Base-by-base conservation (phyloP, 805 yeast genomes). In the Zygoascus bituminiphila region DNA sequence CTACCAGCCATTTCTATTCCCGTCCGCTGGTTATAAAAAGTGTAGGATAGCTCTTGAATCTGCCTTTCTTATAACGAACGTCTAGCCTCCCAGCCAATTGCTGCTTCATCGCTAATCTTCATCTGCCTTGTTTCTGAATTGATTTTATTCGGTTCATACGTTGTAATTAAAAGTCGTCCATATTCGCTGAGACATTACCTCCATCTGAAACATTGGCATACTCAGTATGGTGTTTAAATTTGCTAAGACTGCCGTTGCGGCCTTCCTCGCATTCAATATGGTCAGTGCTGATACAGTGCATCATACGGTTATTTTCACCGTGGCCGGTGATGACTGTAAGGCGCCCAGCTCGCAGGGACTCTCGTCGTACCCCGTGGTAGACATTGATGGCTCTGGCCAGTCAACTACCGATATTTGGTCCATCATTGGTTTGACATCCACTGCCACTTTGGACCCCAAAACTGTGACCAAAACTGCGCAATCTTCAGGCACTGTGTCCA, bases 291-390 rank as follows among this genome's bases (percentile, higher is more conserved):
- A 41, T 17, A 41, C 44, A 24, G 31, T 41, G 22, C 25, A 48
- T 23, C 42, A 33, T 22, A 48, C 51, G 8, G 15, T 44, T 25
- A 22, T 45, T 15, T 24, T 44, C 45, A 48, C 51, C 14, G 51
- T 48, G 5, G 40, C 51, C 15, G 51, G 44, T 4, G 51, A 35
- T 14, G 14, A 17, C 22, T 48, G 51, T 33, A 23, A 31, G 14
- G 38, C 51, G 17, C 24, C 24, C 8, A 29, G 9, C 33, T 12
- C 33, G 3, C 15, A 29, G 15, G 38, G 21, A 2, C 33, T 49
- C 14, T 45, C 52, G 8, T 44, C 54, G 9, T 57, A 57, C 38
- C 58, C 60, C 4, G 55, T 54, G 6, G 56, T 57, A 22, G 53
- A 56, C 40, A 47, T 57, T 37, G 60, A 56, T 37, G 60, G 60